These are phyloP conservation scores for Vitis riparia DNA, from an alignment of 164 flowering plant species.

Conservation along the genomic window DNA sequence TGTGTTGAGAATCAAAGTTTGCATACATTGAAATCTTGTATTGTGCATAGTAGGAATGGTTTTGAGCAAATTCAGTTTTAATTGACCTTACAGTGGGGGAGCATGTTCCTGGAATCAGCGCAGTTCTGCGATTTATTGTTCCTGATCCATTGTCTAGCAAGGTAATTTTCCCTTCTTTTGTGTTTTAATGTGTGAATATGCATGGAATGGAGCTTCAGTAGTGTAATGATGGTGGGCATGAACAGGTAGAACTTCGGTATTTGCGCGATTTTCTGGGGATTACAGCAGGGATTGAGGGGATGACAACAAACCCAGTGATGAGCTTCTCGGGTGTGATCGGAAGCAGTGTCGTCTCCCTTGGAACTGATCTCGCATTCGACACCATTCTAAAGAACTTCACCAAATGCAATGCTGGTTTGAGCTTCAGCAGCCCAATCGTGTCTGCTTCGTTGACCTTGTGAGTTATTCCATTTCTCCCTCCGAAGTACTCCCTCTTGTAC, in stretches of 20 bases:
- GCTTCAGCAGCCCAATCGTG: constrained; percentile 28
- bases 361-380: constrained; percentile 37
- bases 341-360: constrained; percentile 26
- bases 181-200: not conserved
- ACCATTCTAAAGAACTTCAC: constrained; percentile 23
- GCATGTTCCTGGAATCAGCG: constrained; percentile 22
- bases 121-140: constrained; percentile 8
- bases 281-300: constrained; percentile 26
- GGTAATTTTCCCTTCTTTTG: constrained; percentile 11
- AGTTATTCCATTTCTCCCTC: constrained; percentile 1
- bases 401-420: constrained; percentile 35
- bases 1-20: too few species aligned
- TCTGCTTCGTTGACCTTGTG: constrained; percentile 37
- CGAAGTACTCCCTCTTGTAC: not conserved
- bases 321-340: constrained; percentile 42
- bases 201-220: too few species aligned
- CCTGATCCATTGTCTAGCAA: constrained; percentile 13
- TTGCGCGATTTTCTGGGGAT: constrained; percentile 39
- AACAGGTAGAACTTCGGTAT: constrained; percentile 42
- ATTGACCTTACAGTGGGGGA: constrained; percentile 9
- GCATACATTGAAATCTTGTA: too few species aligned
- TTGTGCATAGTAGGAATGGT: too few species aligned
- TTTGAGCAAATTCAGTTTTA: not conserved
- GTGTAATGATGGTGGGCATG: not conserved
- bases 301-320: constrained; percentile 33